Evolutionary conservation across 805 yeast genomes (phyloP).

Genomic region (Ascoidea tarda): DNA sequence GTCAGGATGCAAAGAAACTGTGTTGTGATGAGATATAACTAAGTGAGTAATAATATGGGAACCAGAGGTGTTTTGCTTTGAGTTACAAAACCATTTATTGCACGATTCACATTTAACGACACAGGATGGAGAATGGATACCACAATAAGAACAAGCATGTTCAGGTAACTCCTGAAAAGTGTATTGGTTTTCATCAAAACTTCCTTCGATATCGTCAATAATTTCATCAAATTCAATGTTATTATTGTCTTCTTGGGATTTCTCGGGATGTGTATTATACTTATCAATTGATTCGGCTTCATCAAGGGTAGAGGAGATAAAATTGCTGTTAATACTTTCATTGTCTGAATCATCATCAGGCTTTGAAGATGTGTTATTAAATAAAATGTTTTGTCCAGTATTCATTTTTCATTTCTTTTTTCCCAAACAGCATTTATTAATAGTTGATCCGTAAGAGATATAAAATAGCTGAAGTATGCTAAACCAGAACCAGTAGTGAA

Average conservation of each 20-base stretch:
- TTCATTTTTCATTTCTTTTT: neutral
- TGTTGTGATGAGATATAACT: slow-evolving; percentile 66
- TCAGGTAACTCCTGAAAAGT: slow-evolving; percentile 14
- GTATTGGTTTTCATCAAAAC: slow-evolving; percentile 9
- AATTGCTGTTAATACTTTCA: slow-evolving; percentile 7
- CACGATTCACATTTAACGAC: slow-evolving; percentile 70
- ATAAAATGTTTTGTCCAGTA: neutral
- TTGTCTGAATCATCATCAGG: slow-evolving; percentile 1
- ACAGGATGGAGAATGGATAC: slow-evolving; percentile 44
- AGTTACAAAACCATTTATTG: slow-evolving; percentile 82
- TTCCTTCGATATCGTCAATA: slow-evolving; percentile 11
- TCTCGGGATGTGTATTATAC: neutral
- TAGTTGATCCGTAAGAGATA: no score
- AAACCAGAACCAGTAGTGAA: no score
- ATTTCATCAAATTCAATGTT: slow-evolving; percentile 9
- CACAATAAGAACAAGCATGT: slow-evolving; percentile 58
- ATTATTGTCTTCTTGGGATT: slow-evolving; percentile 10
- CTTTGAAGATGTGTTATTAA: neutral
- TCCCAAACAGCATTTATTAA: no score
- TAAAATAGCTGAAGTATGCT: no score
- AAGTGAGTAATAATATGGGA: slow-evolving; percentile 82
- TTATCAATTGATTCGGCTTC: neutral
- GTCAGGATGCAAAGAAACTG: slow-evolving; percentile 61
- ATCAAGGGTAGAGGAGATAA: neutral
- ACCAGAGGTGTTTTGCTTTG: slow-evolving; percentile 39